Base-by-base conservation (phyloP, 495 filamentous ascomycete species). In the Cairneyella variabilis region DNA sequence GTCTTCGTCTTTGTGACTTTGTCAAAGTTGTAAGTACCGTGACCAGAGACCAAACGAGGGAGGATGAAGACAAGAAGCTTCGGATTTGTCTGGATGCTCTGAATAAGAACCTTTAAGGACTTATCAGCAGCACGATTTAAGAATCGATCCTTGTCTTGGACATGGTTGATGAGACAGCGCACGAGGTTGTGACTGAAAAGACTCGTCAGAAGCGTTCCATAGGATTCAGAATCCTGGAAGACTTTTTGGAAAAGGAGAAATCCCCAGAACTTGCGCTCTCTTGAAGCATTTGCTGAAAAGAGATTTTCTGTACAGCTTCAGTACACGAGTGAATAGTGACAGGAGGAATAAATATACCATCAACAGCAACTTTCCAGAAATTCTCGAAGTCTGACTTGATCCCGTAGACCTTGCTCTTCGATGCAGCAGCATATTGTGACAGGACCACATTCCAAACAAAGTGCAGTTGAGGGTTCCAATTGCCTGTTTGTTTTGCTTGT, bases 341-440 rank as follows among this genome's bases (percentile, higher is more conserved):
- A 50, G 47, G 20, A n/a, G 85, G 81, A 23, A 20, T 2, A n/a
- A n/a, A 52, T 47, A 46, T 20, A 64, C 61, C 62, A 68, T 97
- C 93, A 52, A 97, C 86, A 55, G 86, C 83, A 18, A 88, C 83
- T n/a, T 80, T 81, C 93, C 93, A 98, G 61, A 97, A 91, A 30
- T 87, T 79, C 43, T 72, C 70, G 63, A 96, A 91, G 37, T 82
- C 62, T 69, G 63, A 45, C 61, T 69, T 53, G 65, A 65, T 30
- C 53, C 62, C 51, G 59, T 78, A 63, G 28, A 63, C 58, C 20
- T 53, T 60, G 36, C 65, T 40, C 27, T 66, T 63, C 10, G 61
- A 67, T n/a, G 62, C 60, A 12, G 63, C 64, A 38, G 73, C 51
- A 57, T 74, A 82, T 26, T 75, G 67, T 16, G 66, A 72, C 18